Evolutionary conservation across 164 flowering plant species (phyloP).

Genomic region (Taxillus chinensis): DNA sequence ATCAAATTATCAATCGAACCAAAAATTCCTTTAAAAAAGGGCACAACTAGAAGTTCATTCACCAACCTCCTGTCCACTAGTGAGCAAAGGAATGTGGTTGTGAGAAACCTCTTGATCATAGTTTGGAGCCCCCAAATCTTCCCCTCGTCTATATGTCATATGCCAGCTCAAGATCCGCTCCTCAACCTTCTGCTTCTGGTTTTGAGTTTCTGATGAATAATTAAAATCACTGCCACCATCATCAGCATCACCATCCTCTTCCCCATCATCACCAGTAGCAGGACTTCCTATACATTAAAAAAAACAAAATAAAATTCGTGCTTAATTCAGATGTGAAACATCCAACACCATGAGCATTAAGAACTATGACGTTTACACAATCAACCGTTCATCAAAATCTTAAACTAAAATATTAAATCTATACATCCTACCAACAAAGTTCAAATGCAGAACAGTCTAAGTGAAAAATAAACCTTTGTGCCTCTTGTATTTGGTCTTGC

Average conservation of each 20-base stretch:
- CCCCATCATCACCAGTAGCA: constrained; percentile 43
- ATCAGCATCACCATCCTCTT: constrained; percentile 37
- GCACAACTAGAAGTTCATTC: no score
- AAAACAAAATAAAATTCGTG: background rate
- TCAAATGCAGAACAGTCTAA: background rate
- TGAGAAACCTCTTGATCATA: constrained; percentile 69
- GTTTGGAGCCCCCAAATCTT: constrained; percentile 42
- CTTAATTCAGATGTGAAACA: background rate
- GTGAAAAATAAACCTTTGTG: constrained; percentile 38
- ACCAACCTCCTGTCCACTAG: constrained; percentile 36
- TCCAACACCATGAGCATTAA: no score
- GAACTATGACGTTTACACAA: no score
- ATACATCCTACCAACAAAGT: no score
- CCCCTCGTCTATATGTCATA: constrained; percentile 56
- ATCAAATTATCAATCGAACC: no score
- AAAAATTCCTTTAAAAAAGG: no score
- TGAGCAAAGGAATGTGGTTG: constrained; percentile 60
- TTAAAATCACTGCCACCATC: constrained; percentile 31
- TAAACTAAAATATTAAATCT: no score
- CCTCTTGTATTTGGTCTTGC: constrained; percentile 70
- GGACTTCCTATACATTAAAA: constrained; percentile 43
- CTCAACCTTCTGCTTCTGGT: constrained; percentile 46
- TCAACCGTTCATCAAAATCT: no score
- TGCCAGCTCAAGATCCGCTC: constrained; percentile 67
- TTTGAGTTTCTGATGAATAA: constrained; percentile 49